Evolutionary conservation across 2,329 filamentous ascomycete genomes (phyloP).

Genomic region (Cercospora nicotianae): DNA sequence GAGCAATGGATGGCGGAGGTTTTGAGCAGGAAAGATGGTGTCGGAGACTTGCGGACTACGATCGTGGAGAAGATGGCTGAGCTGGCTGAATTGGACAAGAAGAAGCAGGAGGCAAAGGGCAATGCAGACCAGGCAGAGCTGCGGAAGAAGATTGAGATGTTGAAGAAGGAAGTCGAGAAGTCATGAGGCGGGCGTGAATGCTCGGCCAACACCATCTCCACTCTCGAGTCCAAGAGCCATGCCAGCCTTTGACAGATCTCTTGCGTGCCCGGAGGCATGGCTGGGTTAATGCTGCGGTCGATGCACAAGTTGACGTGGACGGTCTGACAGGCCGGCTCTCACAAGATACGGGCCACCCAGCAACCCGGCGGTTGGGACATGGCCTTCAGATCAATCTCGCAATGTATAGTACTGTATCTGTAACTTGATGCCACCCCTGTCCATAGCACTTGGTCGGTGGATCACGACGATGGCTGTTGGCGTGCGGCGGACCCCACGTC

Average conservation of each 20-base stretch:
- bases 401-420: slow-evolving; percentile 3
- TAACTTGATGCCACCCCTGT: background rate
- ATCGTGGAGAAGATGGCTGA: slow-evolving; percentile 36
- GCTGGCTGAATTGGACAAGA: slow-evolving; percentile 33
- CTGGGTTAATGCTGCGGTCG: background rate
- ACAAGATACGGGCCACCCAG: background rate
- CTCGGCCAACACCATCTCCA: background rate
- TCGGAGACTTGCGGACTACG: slow-evolving; percentile 32
- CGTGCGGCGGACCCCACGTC: background rate
- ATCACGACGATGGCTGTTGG: background rate
- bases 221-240: background rate
- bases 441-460: background rate
- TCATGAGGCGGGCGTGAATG: background rate
- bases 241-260: background rate
- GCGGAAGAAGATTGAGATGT: slow-evolving; percentile 39
- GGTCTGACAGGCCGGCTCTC: background rate
- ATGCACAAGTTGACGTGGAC: background rate
- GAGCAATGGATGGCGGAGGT: slow-evolving; percentile 55
- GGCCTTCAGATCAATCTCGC: background rate
- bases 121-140: slow-evolving; percentile 10
- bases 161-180: slow-evolving; percentile 16
- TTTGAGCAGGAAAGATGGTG: slow-evolving; percentile 50
- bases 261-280: background rate
- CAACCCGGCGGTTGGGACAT: background rate
- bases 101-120: slow-evolving; percentile 18